Conservation (phyloP, 495 filamentous ascomycete genomes). For the Cairneyella variabilis region DNA sequence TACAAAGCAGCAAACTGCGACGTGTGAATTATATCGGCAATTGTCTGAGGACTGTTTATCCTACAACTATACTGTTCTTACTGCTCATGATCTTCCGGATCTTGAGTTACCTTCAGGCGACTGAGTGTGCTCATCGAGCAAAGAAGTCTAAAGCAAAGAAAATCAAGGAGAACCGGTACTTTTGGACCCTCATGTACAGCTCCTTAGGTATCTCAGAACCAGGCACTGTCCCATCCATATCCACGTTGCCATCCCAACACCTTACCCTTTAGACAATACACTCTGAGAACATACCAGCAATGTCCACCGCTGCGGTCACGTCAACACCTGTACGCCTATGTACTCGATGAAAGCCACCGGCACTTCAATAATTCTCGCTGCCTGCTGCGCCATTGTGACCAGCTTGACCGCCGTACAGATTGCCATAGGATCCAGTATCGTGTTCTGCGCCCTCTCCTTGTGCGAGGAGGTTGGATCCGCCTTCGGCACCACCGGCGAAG, state of each 20-base stretch:
- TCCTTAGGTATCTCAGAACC: constrained; percentile 14
- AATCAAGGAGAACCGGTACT: constrained; percentile 14
- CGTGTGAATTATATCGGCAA: constrained; percentile 15
- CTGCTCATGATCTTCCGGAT: constrained; percentile 9
- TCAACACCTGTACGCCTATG: constrained; percentile 13
- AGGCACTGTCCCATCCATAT: constrained; percentile 16
- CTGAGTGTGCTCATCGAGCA: constrained; percentile 17
- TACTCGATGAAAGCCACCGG: background rate
- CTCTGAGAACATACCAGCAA: constrained; percentile 12
- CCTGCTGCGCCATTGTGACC: constrained; percentile 67
- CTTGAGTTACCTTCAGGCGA: constrained; percentile 7
- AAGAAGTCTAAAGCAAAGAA: constrained; percentile 23
- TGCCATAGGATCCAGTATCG: constrained; percentile 52
- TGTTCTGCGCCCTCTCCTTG: constrained; percentile 58
- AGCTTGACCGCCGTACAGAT: constrained; percentile 58
- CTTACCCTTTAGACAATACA: constrained; percentile 25
- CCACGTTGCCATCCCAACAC: constrained; percentile 18
- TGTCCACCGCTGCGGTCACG: constrained; percentile 3
- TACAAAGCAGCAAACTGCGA: too few species aligned
- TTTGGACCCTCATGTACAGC: constrained; percentile 24
- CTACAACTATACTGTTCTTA: constrained; percentile 19
- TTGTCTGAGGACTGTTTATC: constrained; percentile 23
- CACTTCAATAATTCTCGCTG: constrained; percentile 31
- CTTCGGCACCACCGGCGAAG: constrained; percentile 56
- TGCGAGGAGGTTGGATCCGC: constrained; percentile 53